phyloP scores from a whole-genome alignment of 2,329 filamentous ascomycete genomes.

The Aspergillus alliaceus region DNA sequence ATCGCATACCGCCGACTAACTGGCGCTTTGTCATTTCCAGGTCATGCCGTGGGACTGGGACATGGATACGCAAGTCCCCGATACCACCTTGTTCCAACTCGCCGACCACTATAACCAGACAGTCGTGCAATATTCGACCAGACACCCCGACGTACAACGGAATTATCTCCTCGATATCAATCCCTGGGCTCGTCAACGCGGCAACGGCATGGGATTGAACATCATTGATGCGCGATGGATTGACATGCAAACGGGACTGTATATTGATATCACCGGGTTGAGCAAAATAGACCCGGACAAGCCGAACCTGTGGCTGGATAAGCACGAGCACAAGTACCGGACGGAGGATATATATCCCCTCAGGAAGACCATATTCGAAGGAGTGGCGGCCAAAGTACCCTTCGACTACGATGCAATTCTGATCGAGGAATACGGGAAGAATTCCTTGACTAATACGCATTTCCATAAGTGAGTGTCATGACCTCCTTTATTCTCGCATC shows the following conservation, averaged over 20 bases:
- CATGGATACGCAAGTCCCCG: conserved; percentile 75
- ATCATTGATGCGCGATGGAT: conserved; percentile 86
- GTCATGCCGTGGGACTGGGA: conserved; percentile 85
- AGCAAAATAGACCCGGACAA: conserved; percentile 63
- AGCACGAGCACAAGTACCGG: conserved; percentile 73
- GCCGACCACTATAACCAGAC: conserved; percentile 69
- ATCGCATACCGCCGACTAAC: background rate
- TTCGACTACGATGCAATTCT: conserved; percentile 43
- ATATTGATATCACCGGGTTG: conserved; percentile 79
- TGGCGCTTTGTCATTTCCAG: conserved; percentile 29
- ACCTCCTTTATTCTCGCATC: background rate
- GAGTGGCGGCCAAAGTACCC: conserved; percentile 68
- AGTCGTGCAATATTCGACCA: conserved; percentile 47
- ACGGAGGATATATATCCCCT: conserved; percentile 74
- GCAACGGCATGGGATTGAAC: conserved; percentile 68
- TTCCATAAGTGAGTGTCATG: conserved; percentile 36
- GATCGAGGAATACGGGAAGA: conserved; percentile 39
- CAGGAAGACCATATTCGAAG: conserved; percentile 72
- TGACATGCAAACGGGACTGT: conserved; percentile 72
- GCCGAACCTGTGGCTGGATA: conserved; percentile 74
- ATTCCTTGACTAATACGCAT: conserved; percentile 33
- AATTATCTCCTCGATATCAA: conserved; percentile 76
- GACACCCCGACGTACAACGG: conserved; percentile 45
- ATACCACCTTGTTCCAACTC: conserved; percentile 64
- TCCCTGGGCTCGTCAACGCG: conserved; percentile 63